Evolutionary conservation across 73 alveolate species (phyloP).

Genomic region (Paramecium primaurelia): DNA sequence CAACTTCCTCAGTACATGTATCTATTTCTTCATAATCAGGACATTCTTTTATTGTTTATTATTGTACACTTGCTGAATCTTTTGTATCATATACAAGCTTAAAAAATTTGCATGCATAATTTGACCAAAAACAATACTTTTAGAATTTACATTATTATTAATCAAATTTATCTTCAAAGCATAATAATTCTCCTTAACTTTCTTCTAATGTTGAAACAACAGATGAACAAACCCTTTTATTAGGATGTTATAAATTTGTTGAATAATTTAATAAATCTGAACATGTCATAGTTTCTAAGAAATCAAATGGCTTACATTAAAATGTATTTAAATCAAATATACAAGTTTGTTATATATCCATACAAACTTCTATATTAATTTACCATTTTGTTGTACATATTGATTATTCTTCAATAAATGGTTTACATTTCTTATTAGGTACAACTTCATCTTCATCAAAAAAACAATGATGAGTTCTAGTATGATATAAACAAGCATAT

Average conservation of each 20-base stretch:
- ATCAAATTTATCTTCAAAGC: neutral
- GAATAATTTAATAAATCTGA: neutral
- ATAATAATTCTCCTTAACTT: neutral
- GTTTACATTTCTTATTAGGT: neutral
- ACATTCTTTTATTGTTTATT: neutral
- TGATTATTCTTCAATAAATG: neutral
- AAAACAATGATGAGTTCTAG: neutral
- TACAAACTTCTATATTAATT: neutral
- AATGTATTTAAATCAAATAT: neutral
- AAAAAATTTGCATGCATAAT: neutral
- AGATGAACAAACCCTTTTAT: neutral
- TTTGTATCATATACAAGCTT: neutral
- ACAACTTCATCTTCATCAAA: neutral
- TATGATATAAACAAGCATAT: neutral
- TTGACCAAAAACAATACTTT: constrained; percentile 6
- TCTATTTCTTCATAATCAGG: neutral
- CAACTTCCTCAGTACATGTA: neutral
- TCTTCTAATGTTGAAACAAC: neutral
- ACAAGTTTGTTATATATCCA: neutral
- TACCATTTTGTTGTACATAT: neutral
- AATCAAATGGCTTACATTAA: neutral
- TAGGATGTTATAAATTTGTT: neutral
- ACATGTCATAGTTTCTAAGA: neutral
- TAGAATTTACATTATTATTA: neutral
- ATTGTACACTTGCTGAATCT: neutral